phyloP scores from a whole-genome alignment of 257 asterid species.

The Linaria vulgaris region DNA sequence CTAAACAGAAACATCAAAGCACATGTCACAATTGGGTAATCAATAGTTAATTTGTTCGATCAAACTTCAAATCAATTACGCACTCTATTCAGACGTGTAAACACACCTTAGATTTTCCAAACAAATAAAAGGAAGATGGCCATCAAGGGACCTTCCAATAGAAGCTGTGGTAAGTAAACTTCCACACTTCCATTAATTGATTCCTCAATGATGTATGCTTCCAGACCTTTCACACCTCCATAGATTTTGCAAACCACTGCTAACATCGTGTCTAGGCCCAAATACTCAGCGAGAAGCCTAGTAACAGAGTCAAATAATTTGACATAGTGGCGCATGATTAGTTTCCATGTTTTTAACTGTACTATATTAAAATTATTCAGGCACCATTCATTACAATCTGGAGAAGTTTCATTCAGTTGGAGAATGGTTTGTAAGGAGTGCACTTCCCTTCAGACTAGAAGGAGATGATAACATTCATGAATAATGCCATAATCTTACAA shows the following conservation, averaged over 20 bases:
- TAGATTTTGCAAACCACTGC: slow-evolving; percentile 75
- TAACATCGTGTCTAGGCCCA: slow-evolving; percentile 71
- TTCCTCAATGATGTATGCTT: slow-evolving; percentile 63
- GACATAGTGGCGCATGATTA: slow-evolving; percentile 3
- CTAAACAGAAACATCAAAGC: slow-evolving; percentile 12
- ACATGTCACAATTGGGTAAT: neutral
- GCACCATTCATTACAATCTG: no score
- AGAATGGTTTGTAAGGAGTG: no score
- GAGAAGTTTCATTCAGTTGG: no score
- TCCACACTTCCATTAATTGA: slow-evolving; percentile 55
- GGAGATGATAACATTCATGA: no score
- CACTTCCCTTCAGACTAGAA: no score
- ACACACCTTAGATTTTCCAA: slow-evolving; percentile 68
- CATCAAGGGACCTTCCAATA: slow-evolving; percentile 51
- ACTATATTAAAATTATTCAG: no score
- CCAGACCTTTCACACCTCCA: slow-evolving; percentile 56
- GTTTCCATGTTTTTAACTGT: slow-evolving; percentile 3
- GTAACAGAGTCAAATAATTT: slow-evolving; percentile 28
- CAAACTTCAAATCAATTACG: slow-evolving; percentile 12
- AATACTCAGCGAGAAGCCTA: no score
- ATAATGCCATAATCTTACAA: no score
- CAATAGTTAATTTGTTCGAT: slow-evolving; percentile 19
- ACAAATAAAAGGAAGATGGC: slow-evolving; percentile 52
- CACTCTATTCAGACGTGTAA: no score
- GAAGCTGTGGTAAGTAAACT: no score